A percentile compares a stretch with the other conserved stretches of the same genome.
These are phyloP conservation scores for Drechmeria coniospora DNA, from an alignment of 2,329 filamentous ascomycete genomes.

Conservation along the genomic window DNA sequence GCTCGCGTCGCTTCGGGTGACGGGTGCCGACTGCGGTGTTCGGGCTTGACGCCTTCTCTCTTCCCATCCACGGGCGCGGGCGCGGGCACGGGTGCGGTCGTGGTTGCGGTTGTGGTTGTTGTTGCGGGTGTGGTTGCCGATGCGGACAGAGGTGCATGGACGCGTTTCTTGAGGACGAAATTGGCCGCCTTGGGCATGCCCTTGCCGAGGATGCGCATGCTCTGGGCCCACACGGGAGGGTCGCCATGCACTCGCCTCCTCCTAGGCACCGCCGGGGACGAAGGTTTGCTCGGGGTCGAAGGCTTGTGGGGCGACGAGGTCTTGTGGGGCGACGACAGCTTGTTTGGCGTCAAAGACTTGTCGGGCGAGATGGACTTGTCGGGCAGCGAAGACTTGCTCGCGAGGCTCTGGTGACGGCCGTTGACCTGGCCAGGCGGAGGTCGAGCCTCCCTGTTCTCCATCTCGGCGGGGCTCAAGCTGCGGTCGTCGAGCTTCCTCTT, in stretches of 20 bases:
- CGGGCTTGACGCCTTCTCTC: slow-evolving; percentile 8
- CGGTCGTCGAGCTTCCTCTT: slow-evolving; percentile 25
- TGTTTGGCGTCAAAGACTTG: no score
- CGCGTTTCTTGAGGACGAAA: slow-evolving; percentile 26
- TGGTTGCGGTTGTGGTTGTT: slow-evolving; percentile 18
- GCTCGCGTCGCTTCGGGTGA: slow-evolving; percentile 30
- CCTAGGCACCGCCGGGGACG: slow-evolving; percentile 17
- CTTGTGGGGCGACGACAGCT: no score
- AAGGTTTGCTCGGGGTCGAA: no score
- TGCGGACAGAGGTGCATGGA: slow-evolving; percentile 15
- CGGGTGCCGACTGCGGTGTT: slow-evolving; percentile 25
- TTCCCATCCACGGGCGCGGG: neutral
- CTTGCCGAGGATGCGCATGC: slow-evolving; percentile 17
- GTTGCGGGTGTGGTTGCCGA: no score
- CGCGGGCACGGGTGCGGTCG: no score
- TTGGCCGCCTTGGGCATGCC: slow-evolving; percentile 26
- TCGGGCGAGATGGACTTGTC: no score
- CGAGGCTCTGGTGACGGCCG: slow-evolving; percentile 19
- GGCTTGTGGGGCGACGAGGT: no score
- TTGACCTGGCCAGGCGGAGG: slow-evolving; percentile 35
- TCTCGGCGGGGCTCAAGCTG: slow-evolving; percentile 31
- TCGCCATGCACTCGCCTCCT: slow-evolving; percentile 24
- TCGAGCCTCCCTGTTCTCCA: slow-evolving; percentile 32
- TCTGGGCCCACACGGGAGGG: slow-evolving; percentile 34
- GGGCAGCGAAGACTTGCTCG: no score